Evolutionary conservation across 345 rosid genomes (phyloP).

Genomic region (Corchorus capsularis): DNA sequence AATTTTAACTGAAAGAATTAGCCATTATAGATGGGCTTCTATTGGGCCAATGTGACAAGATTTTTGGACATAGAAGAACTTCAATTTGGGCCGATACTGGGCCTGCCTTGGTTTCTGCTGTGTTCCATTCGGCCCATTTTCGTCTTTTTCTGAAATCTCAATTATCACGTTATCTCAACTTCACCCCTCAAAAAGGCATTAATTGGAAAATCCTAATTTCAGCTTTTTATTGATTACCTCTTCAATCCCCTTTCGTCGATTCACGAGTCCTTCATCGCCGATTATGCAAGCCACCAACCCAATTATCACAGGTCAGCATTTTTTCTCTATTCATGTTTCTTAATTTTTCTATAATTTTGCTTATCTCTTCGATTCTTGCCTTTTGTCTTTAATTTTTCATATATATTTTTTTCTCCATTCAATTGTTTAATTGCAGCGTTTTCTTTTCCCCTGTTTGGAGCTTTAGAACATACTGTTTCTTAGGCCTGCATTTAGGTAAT

Average conservation of each 20-base stretch:
- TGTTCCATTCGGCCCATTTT: neutral
- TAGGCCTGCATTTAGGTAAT: neutral
- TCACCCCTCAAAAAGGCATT: neutral
- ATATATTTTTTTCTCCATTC: neutral
- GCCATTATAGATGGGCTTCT: no score
- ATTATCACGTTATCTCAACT: neutral
- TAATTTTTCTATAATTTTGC: neutral
- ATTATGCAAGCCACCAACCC: neutral
- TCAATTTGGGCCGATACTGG: neutral
- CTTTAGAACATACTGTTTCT: neutral
- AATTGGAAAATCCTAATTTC: neutral
- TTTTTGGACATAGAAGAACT: no score
- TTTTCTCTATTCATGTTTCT: neutral
- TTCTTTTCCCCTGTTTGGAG: neutral
- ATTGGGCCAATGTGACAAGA: no score
- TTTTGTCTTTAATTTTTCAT: neutral
- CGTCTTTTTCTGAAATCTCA: neutral
- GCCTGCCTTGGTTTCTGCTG: neutral
- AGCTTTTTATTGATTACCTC: neutral
- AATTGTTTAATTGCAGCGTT: neutral
- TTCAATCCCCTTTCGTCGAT: neutral
- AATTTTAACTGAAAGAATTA: no score
- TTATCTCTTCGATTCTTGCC: neutral
- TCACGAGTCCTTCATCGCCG: neutral
- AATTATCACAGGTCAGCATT: conserved; percentile 4